These are phyloP conservation scores for Aspergillus unguis DNA, from an alignment of 2,329 filamentous ascomycete species.

Conservation along the genomic window DNA sequence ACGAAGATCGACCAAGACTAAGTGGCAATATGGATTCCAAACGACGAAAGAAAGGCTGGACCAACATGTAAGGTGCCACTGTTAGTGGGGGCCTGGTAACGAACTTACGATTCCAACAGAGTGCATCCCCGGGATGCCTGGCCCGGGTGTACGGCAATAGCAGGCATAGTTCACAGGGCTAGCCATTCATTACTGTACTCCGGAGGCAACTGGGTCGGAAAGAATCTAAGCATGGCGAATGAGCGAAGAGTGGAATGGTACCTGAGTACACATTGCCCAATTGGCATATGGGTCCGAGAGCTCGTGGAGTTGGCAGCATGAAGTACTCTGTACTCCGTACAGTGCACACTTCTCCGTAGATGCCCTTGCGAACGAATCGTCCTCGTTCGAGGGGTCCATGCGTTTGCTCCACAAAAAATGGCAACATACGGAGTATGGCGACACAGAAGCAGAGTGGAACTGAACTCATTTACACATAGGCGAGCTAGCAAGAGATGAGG, in stretches of 20 bases:
- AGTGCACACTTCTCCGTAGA: not conserved
- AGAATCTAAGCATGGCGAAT: not conserved
- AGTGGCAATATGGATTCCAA: not conserved
- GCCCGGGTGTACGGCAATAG: not conserved
- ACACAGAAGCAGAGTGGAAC: not conserved
- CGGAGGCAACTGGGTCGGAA: not conserved
- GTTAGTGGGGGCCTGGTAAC: not conserved
- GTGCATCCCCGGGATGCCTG: not conserved
- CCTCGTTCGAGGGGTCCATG: not conserved
- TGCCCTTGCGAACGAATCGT: not conserved
- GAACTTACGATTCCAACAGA: not conserved
- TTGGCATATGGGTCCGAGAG: slow-evolving; percentile 6
- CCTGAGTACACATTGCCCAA: not conserved
- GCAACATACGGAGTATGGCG: not conserved
- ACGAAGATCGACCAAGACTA: not conserved
- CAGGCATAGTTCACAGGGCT: not conserved
- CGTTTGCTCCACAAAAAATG: not conserved
- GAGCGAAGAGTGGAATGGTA: not conserved
- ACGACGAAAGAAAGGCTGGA: not conserved
- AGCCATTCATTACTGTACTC: not conserved
- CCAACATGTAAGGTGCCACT: slow-evolving; percentile 1
- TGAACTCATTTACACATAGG: not conserved
- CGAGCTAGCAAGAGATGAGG: not conserved
- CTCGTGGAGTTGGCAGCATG: not conserved
- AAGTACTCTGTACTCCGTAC: not conserved